Evolutionary conservation across 2,329 filamentous ascomycete species (phyloP), one percentile per base, ranked within the genome.

Genomic region (Chaetomiaceae sp.): DNA sequence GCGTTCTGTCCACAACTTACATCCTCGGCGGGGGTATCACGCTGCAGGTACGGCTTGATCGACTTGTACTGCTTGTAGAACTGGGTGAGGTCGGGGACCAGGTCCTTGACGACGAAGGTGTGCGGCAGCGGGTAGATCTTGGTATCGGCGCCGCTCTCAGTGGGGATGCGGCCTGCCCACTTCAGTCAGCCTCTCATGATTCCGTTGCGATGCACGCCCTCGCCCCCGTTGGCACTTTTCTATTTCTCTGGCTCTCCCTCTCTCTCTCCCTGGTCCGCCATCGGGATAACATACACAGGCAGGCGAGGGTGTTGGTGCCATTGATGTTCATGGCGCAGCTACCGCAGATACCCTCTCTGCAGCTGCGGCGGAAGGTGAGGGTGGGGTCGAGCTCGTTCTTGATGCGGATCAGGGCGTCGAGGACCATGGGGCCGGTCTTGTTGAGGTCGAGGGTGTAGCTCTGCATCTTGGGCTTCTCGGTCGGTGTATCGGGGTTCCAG

Each of bases 11-110:
- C 10, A 4, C 30, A 25, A 78, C 86, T 69, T 80, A 95, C 89
- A 68, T 96, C 88, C 61, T 84, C 82, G 38, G 89, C 76, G 49
- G 88, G 86, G 23, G 89, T 93, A 58, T 91, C 86, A 66, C 90
- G 83, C 77, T 97, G 93, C 48, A 99, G 84, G 71, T 96, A 99
- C 38, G 93, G 93, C 84, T 97, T 95, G 75, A 99, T 96, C 14
- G 91, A 96, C 76, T 96, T 96, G 83, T 99, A 99, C 79, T 99
- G 93, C 82, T 97, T 97, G 83, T 99, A 99, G 77, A 99, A 97
- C 67, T 93, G 87, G 57, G 93, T 99, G 76, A 99, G 77, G 69
- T 99, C 93, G 53, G 93, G 92, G 30, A 99, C 93, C 57, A 99
- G 83, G 70, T 99, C 93, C 83, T 97, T 99, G 75, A 99, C 91